Conservation (phyloP, 352 stramenopile genomes). For the Pelagophyceae sp. region DNA sequence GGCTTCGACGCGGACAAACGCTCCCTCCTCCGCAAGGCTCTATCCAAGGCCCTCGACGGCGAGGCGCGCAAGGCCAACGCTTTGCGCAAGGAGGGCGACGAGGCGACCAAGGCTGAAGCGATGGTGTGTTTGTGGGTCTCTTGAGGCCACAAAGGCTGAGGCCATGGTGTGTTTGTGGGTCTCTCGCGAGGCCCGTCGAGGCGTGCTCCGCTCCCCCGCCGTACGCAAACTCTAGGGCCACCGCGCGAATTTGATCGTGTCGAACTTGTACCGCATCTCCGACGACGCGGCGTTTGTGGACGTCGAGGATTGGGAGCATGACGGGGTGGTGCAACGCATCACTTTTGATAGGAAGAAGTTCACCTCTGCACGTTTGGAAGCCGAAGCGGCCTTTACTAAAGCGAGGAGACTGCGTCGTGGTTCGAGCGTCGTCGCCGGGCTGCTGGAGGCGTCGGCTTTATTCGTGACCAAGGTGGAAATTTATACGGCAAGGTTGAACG, state of each 20-base stretch:
- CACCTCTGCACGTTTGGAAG: constrained; percentile 42
- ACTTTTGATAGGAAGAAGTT: constrained; percentile 31
- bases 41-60: background rate
- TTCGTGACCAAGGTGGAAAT: constrained; percentile 37
- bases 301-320: constrained; percentile 56
- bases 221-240: too few species aligned
- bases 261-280: constrained; percentile 49
- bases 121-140: too few species aligned
- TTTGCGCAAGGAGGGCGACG: background rate
- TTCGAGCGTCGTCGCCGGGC: constrained; percentile 41
- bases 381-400: constrained; percentile 50
- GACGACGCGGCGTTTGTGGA: constrained; percentile 28
- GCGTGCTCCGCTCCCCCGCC: too few species aligned
- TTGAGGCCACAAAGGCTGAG: too few species aligned
- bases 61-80: background rate
- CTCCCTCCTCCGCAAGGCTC: background rate
- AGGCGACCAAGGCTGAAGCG: background rate
- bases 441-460: constrained; percentile 40
- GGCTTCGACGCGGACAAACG: too few species aligned
- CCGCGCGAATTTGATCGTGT: constrained; percentile 53
- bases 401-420: constrained; percentile 53
- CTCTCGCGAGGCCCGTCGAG: too few species aligned
- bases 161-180: too few species aligned
- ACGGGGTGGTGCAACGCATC: constrained; percentile 41
- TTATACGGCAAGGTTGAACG: too few species aligned